Base-by-base conservation (phyloP, 495 filamentous ascomycete species). In the Diplogelasinospora grovesii region DNA sequence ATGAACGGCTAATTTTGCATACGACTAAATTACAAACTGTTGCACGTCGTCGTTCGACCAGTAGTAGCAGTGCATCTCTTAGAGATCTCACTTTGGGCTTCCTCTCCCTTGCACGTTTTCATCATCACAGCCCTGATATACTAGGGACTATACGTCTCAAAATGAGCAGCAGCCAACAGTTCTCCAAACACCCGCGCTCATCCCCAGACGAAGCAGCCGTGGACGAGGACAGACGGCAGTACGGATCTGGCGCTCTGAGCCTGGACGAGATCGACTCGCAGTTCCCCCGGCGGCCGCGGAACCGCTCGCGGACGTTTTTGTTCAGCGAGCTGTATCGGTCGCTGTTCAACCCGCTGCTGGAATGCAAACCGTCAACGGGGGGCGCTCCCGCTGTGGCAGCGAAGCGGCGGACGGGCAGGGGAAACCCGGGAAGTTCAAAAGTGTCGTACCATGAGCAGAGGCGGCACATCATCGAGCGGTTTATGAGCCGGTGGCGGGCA, bases 331-430 rank as follows among this genome's bases (percentile, higher is more conserved):
- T 98, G 1, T 86, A 82, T 61, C 56, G 70, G 23, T 67, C 69
- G 18, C 77, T 98, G 3, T 98, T 98, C 69, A 82, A 92, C 55
- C 88, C 89, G 3, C 68, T 98, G 2, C 86, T 78, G 36, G 81
- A 87, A 6, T 86, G 85, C 53, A 89, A 83, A 50, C 89, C 89
- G 58, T 83, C 82, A 39, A 78, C 81, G 4, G 62, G 72, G 1
- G 77, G 73, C 2, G 68, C 74, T 5, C 49, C 59, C 5, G 47
- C 60, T 2, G 59, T 66, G 31, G 25, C 29, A 16, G 21, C 18
- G 14, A 16, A 9, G 18, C 29, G 22, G 39, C 7, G 3, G 7
- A 21, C 15, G 1, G 36, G 77, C 53, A 46, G 56, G 36, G 81
- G 83, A 1, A 74, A 73, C 8, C 69, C 78, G 44, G 78, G 77